Percentiles rank a stretch among this genome's conserved stretches.
Evolutionary conservation across 352 stramenopile species (phyloP).

Genomic region (Pythium rhizo-oryzae): DNA sequence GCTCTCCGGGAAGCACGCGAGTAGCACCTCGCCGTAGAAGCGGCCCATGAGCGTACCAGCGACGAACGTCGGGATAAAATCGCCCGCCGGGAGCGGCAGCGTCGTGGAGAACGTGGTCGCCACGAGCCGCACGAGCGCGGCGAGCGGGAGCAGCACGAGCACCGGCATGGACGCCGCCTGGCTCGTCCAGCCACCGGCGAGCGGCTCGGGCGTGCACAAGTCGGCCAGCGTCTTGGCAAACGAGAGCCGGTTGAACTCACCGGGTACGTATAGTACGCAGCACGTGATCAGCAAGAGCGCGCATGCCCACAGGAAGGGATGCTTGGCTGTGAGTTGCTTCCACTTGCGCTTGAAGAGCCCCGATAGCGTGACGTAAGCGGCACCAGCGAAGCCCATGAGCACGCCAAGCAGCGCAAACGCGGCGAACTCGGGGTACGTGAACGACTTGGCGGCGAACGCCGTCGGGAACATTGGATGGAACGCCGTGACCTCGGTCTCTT

Average conservation of each 20-base stretch:
- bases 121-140: conserved; percentile 36
- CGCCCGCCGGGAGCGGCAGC: conserved; percentile 54
- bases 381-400: conserved; percentile 50
- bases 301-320: conserved; percentile 30
- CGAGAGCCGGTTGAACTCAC: conserved; percentile 40
- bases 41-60: conserved; percentile 58
- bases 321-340: conserved; percentile 29
- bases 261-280: conserved; percentile 43
- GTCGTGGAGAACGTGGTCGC: conserved; percentile 53
- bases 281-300: conserved; percentile 43
- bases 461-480: conserved; percentile 60
- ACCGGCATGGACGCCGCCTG: conserved; percentile 33
- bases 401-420: conserved; percentile 52
- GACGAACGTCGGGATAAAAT: conserved; percentile 71
- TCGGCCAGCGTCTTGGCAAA: conserved; percentile 36
- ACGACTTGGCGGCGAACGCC: conserved; percentile 43
- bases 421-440: conserved; percentile 49
- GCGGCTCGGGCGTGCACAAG: conserved; percentile 30
- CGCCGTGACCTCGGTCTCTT: conserved; percentile 40
- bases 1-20: conserved; percentile 35
- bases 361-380: conserved; percentile 48
- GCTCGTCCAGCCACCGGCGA: conserved; percentile 37
- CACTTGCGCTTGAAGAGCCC: conserved; percentile 46
- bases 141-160: conserved; percentile 38
- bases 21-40: conserved; percentile 53